A percentile compares a stretch with the other conserved stretches of the same genome.
Evolutionary conservation across 352 stramenopile species (phyloP).

Genomic region (Stramenopiles sp.): DNA sequence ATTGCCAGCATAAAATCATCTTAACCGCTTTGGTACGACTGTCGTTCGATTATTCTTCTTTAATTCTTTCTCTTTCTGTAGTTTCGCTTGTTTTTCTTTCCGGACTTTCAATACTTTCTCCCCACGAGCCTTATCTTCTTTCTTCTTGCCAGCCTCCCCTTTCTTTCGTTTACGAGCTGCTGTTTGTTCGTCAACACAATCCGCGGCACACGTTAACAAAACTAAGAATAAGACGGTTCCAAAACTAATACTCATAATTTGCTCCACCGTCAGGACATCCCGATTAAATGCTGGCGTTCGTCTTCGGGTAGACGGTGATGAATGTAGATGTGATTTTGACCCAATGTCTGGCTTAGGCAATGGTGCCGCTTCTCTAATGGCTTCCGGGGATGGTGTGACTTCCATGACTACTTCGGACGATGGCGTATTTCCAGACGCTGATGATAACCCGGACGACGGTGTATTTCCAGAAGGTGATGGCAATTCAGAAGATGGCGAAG

Average conservation of each 20-base stretch:
- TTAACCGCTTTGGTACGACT: background rate
- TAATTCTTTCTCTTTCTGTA: background rate
- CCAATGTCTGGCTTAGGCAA: background rate
- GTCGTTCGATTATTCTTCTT: background rate
- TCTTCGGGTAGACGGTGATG: background rate
- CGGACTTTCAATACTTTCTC: background rate
- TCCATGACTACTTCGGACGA: background rate
- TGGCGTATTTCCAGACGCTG: slow-evolving; percentile 3
- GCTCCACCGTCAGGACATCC: background rate
- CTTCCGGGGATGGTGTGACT: background rate
- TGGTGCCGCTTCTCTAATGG: background rate
- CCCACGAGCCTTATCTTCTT: background rate
- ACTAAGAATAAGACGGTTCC: background rate
- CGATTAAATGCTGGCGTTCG: background rate
- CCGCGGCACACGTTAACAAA: background rate
- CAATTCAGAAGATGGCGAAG: background rate
- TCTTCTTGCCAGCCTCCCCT: background rate
- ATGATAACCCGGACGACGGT: background rate
- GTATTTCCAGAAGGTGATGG: slow-evolving; percentile 1
- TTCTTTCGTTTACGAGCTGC: background rate
- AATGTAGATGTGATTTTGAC: background rate
- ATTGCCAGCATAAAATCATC: too few relatives aligned
- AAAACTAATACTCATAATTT: background rate
- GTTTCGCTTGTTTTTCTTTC: background rate
- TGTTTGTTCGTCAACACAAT: background rate